A percentile compares a stretch with the other conserved stretches of the same genome.
Conservation (phyloP, 306 rosid species). For the Argentina anserina region DNA sequence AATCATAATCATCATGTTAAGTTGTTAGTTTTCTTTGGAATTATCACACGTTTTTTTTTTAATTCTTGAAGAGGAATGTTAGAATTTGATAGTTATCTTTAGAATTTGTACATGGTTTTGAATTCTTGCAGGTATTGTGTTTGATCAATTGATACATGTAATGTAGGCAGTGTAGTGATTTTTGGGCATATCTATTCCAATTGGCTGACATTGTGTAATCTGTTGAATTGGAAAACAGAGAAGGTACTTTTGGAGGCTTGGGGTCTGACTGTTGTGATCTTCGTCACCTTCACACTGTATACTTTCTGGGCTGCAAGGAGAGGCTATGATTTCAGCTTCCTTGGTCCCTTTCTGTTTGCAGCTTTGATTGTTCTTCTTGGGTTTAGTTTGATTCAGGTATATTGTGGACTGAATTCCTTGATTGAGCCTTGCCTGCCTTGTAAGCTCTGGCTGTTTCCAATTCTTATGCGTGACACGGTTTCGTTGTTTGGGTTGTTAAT, state of each 20-base stretch:
- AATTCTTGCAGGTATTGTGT: background rate
- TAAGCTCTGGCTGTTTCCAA: too few species aligned
- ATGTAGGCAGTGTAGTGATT: background rate
- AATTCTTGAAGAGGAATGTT: background rate
- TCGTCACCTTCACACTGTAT: slow-evolving; percentile 33
- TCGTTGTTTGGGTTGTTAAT: background rate
- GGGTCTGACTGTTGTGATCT: slow-evolving; percentile 41
- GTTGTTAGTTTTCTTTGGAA: background rate
- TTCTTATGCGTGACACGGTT: too few species aligned
- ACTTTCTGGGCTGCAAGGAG: slow-evolving; percentile 65
- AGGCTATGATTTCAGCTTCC: slow-evolving; percentile 49
- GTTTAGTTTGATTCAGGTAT: slow-evolving; percentile 46
- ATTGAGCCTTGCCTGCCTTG: too few species aligned
- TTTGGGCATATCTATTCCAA: background rate
- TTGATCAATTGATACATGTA: background rate
- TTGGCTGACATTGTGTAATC: background rate
- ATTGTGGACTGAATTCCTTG: background rate
- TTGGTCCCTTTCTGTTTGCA: slow-evolving; percentile 59
- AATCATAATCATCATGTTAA: background rate
- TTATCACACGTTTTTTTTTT: too few species aligned
- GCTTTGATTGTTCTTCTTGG: slow-evolving; percentile 28
- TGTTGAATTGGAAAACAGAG: slow-evolving; percentile 27
- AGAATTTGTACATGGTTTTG: background rate
- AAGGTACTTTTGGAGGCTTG: slow-evolving; percentile 38
- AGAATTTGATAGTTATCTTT: background rate